Evolutionary conservation across 768 basidiomycete species (phyloP).

Genomic region (Phaeotremella skinneri): DNA sequence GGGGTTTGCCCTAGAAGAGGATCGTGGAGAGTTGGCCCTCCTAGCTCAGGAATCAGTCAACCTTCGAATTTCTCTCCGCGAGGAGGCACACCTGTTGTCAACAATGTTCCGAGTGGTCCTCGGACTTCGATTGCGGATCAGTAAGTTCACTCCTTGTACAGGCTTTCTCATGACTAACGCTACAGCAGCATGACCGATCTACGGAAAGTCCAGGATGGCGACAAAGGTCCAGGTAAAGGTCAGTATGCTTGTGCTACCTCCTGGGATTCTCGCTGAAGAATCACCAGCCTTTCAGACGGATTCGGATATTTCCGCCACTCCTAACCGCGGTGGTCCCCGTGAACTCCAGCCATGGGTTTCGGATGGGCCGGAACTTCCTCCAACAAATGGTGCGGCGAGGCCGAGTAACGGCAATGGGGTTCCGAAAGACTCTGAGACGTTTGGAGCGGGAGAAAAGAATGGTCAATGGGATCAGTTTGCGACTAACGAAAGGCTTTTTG

Average conservation of each 20-base stretch:
- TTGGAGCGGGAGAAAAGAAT: slow-evolving; percentile 22
- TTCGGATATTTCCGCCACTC: slow-evolving; percentile 37
- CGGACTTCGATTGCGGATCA: slow-evolving; percentile 41
- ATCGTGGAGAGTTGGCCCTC: slow-evolving; percentile 42
- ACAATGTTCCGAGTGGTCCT: slow-evolving; percentile 11
- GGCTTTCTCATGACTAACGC: background rate
- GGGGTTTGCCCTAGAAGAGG: slow-evolving; percentile 25
- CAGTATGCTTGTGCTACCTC: slow-evolving; percentile 2
- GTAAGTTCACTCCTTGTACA: slow-evolving; percentile 15
- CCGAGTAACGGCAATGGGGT: slow-evolving; percentile 12
- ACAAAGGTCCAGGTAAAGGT: slow-evolving; percentile 22
- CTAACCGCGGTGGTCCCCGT: slow-evolving; percentile 17
- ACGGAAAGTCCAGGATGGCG: slow-evolving; percentile 28
- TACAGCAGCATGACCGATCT: slow-evolving; percentile 35
- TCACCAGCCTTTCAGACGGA: slow-evolving; percentile 40
- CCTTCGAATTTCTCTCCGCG: slow-evolving; percentile 12
- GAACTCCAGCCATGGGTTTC: slow-evolving; percentile 45
- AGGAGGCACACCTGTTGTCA: slow-evolving; percentile 18
- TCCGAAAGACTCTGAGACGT: slow-evolving; percentile 40
- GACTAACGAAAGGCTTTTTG: slow-evolving; percentile 64
- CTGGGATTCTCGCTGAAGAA: slow-evolving; percentile 1
- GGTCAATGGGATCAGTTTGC: slow-evolving; percentile 50
- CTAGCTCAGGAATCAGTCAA: slow-evolving; percentile 17
- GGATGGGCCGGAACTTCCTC: slow-evolving; percentile 13
- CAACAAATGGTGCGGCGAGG: slow-evolving; percentile 13